Conservation (phyloP, 2,329 filamentous ascomycete species). For the Hypoxylon sp. region DNA sequence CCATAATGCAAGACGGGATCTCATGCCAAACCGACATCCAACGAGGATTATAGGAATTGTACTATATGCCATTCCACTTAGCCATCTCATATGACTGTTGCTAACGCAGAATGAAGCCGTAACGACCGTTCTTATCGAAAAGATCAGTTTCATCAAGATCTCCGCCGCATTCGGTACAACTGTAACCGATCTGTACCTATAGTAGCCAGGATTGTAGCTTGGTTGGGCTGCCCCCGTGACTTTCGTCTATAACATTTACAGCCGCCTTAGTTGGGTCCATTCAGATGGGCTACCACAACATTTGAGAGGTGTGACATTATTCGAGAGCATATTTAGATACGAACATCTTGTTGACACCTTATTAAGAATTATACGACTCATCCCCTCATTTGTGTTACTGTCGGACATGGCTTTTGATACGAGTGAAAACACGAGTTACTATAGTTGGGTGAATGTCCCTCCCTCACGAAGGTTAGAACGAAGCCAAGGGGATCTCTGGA, state of each 20-base stretch:
- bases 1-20: neutral
- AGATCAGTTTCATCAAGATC: neutral
- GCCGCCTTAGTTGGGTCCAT: neutral
- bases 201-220: neutral
- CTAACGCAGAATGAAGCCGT: neutral
- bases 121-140: conserved; percentile 20
- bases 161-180: conserved; percentile 1
- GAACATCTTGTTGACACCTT: conserved; percentile 6
- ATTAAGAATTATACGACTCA: neutral
- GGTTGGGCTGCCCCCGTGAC: conserved; percentile 1
- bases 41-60: no score
- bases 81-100: conserved; percentile 6
- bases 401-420: neutral
- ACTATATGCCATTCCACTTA: neutral
- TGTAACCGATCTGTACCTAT: conserved; percentile 7
- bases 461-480: no score
- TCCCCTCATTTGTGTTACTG: conserved; percentile 1
- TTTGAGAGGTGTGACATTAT: neutral
- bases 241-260: neutral
- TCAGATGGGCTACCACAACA: conserved; percentile 2
- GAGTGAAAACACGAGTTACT: no score
- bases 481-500: no score
- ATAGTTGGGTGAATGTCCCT: no score
- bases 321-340: conserved; percentile 3
- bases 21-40: neutral